These are phyloP conservation scores for Penicillium griseofulvum DNA, from an alignment of 2,329 filamentous ascomycete genomes.

Conservation along the genomic window DNA sequence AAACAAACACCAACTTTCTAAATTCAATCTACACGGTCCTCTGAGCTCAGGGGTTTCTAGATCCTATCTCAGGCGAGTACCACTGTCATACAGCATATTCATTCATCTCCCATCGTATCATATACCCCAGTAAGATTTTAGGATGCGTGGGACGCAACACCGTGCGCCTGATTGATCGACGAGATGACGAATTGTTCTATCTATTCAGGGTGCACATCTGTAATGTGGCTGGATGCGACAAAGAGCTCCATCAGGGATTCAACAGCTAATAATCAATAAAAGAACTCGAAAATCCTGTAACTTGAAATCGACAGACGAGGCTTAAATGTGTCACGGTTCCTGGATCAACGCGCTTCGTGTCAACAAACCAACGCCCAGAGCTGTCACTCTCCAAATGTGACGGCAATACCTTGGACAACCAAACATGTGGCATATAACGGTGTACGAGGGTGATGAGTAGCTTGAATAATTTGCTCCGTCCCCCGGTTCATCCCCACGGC, in stretches of 20 bases:
- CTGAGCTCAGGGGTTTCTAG: conserved; percentile 2
- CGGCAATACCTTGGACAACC: background rate
- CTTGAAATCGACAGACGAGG: background rate
- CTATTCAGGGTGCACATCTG: background rate
- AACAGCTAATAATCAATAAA: background rate
- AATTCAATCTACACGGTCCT: background rate
- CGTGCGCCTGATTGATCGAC: background rate
- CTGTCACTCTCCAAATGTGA: background rate
- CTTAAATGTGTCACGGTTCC: conserved; percentile 2
- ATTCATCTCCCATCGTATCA: background rate
- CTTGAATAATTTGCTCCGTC: background rate
- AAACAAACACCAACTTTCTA: conserved; percentile 10
- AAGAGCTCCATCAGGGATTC: background rate
- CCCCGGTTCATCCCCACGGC: background rate
- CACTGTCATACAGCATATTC: conserved; percentile 2
- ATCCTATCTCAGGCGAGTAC: background rate
- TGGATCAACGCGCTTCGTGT: background rate
- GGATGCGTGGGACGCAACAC: background rate
- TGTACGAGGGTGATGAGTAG: background rate
- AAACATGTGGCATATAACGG: background rate
- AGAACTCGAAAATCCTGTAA: background rate
- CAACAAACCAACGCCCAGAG: conserved; percentile 2
- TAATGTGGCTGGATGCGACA: background rate
- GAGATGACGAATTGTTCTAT: background rate
- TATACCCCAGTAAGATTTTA: background rate